Conservation (phyloP, 164 flowering plant species). For the Magnolia kwangsiensis region DNA sequence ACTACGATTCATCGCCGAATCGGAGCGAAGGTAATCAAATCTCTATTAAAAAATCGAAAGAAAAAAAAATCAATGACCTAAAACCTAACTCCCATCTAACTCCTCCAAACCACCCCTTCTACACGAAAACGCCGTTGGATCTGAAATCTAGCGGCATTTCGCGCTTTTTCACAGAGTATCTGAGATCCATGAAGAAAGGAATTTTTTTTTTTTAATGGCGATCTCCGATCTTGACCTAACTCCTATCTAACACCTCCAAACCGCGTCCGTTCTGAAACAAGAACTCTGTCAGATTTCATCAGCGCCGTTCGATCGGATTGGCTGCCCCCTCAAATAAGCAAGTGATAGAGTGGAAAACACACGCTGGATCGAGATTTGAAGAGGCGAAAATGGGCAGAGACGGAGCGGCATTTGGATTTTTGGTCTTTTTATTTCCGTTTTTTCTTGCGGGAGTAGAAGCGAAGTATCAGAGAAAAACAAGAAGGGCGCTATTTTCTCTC, state of each 20-base stretch:
- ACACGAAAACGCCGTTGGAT: not conserved
- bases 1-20: conserved; percentile 68
- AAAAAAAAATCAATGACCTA: conserved; percentile 1
- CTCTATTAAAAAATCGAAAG: no score
- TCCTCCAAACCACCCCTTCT: conserved; percentile 1
- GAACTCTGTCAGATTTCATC: not conserved
- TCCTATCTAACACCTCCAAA: not conserved
- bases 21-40: no score
- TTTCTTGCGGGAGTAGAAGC: not conserved
- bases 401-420: not conserved
- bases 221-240: not conserved
- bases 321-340: no score
- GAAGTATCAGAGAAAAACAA: not conserved
- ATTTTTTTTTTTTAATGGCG: not conserved
- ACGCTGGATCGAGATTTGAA: no score
- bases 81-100: conserved; percentile 10
- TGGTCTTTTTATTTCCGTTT: no score
- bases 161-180: not conserved
- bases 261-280: not conserved
- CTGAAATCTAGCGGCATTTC: not conserved
- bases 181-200: not conserved
- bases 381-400: not conserved
- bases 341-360: no score
- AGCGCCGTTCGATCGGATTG: not conserved
- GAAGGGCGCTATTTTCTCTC: not conserved